Evolutionary conservation across 164 flowering plant genomes (phyloP).

Genomic region (Tinospora cordifolia): DNA sequence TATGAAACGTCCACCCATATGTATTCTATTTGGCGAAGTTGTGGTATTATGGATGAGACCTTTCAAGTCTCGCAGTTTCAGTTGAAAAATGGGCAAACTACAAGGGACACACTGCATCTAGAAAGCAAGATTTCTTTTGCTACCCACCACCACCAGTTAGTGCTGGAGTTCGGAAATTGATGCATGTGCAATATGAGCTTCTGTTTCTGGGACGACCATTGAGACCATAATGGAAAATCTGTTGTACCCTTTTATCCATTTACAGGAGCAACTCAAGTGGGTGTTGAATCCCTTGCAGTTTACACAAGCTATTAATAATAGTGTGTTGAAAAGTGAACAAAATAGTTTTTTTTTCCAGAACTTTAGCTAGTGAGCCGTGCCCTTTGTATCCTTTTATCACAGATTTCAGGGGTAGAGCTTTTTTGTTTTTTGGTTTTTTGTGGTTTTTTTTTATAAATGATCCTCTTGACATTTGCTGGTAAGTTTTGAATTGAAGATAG

Average conservation of each 20-base stretch:
- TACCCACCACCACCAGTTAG: background rate
- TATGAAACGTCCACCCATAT: background rate
- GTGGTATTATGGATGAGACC: background rate
- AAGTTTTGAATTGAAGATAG: too few relatives aligned
- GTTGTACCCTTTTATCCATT: conserved; percentile 1
- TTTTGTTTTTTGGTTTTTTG: too few relatives aligned
- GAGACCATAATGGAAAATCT: conserved; percentile 1
- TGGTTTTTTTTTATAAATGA: too few relatives aligned
- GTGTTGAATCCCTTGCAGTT: conserved; percentile 8
- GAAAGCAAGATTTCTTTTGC: background rate
- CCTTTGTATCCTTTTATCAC: too few relatives aligned
- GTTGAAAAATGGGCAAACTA: background rate
- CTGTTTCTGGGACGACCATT: conserved; percentile 2
- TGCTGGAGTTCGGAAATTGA: background rate
- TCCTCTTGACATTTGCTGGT: background rate
- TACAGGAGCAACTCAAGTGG: conserved; percentile 1
- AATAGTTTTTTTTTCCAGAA: too few relatives aligned
- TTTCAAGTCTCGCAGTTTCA: background rate
- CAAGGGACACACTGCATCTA: background rate
- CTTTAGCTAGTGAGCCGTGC: too few relatives aligned
- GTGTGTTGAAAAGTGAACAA: background rate
- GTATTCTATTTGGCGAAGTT: background rate
- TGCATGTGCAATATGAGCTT: background rate
- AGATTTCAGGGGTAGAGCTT: background rate
- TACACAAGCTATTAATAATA: conserved; percentile 6